Evolutionary conservation across 2,329 filamentous ascomycete species (phyloP), one percentile per base, ranked within the genome.

Genomic region (Epichloe hybrida): DNA sequence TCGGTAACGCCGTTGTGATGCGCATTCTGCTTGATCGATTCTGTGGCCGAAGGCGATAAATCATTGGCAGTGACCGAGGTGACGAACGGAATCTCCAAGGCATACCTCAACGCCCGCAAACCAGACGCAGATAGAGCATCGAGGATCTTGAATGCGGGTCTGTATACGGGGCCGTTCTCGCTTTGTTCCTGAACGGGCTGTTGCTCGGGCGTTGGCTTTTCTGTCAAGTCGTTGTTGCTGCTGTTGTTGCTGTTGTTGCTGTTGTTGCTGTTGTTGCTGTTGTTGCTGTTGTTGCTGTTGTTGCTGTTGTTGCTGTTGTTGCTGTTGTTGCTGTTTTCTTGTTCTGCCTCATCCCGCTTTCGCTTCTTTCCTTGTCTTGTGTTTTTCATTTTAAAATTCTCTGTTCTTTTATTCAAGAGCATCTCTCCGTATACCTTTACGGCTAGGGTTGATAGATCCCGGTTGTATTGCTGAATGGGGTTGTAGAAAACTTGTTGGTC

Each of bases 401-500:
- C 68, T 31, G 66, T 67, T 52, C 69, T 71, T 59, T 68, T 71
- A 36, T 75, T 69, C 17, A 81, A 57, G 37, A 58, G 63, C 35
- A 88, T 81, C 58, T 93, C 82, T 1, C 87, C 88, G 64, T 91
- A 95, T 0, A 86, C 86, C 62, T 87, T 88, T 66, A 98, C 95
- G 1, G 88, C 88, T 13, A 98, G 76, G 27, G 96, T 88, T 54
- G 88, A 96, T 57, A 98, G 69, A 64, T 98, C 93, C 45, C 94
- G 85, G 68, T 98, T 98, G 74, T 97, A 98, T 64, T 98, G 93
- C 65, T 98, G 93, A 50, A 98, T 96, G 0, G 93, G 91, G 60
- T 98, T 98, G 76, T 98, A 98, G 64, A 98, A 98, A 51, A 98
- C 94, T 60, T 91, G 85, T 58, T 83, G 78, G 39, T 81, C 74